These are phyloP conservation scores for Penicillium maclennaniae DNA, from an alignment of 495 filamentous ascomycete genomes.

Conservation along the genomic window DNA sequence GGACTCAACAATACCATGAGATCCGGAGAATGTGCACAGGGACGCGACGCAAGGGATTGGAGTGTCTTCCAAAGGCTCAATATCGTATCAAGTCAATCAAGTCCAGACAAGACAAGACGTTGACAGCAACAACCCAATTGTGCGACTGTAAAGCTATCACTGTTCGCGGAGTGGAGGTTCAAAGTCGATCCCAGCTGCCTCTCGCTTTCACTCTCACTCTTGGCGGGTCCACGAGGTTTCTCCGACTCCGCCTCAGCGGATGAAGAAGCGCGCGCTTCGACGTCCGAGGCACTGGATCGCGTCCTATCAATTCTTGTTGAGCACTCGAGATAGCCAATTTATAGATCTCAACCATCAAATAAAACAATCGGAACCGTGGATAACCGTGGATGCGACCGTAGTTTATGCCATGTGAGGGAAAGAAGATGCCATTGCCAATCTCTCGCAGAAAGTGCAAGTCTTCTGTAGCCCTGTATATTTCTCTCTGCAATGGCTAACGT, in stretches of 20 bases:
- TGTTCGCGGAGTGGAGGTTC: background rate
- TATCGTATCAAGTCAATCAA: background rate
- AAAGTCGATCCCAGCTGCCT: background rate
- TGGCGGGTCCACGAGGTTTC: slow-evolving; percentile 23
- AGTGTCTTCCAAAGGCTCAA: slow-evolving; percentile 6
- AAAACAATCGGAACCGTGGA: background rate
- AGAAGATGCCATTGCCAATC: background rate
- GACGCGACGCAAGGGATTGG: slow-evolving; percentile 26
- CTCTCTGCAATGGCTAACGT: background rate
- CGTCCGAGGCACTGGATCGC: background rate
- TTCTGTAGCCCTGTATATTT: background rate
- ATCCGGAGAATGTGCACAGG: slow-evolving; percentile 31
- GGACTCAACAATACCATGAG: slow-evolving; percentile 39
- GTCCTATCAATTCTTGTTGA: background rate
- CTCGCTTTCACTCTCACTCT: too few species aligned
- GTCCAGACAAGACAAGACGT: background rate
- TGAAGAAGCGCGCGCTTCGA: background rate
- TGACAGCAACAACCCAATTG: slow-evolving; percentile 11
- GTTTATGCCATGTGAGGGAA: background rate
- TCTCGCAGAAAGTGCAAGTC: background rate
- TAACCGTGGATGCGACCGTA: background rate
- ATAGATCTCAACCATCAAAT: background rate
- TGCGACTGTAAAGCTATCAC: background rate
- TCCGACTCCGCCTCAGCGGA: slow-evolving; percentile 35
- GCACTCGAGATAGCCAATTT: background rate